Evolutionary conservation across 352 stramenopile genomes (phyloP), one percentile per base, ranked within the genome.

Genomic region (Thalassiosira hispida): DNA sequence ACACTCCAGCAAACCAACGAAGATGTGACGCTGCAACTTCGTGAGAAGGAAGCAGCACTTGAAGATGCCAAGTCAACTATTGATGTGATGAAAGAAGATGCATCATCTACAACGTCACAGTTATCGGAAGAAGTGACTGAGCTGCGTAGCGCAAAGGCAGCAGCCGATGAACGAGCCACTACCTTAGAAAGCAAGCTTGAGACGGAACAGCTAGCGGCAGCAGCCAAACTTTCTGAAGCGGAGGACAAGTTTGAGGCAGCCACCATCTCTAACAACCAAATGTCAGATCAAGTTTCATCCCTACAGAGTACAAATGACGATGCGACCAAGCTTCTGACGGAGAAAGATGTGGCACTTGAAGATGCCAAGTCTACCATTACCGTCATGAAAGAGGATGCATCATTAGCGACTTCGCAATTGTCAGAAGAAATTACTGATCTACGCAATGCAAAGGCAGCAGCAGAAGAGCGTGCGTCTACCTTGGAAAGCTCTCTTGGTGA

Each of bases 31-130:
- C 16, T 46, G 18, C 51, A 16, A n/a, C 42, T 63, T 9, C 22
- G 3, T 2, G 64, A 68, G 42, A 73, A 73, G 29, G 23, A 68
- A 31, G 16, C 35, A 31, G 51, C 51, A 29, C 35, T 60, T 29
- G 51, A 60, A 60, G 51, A 38, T 11, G 23, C 51, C 2, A 29
- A 27, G 51, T 27, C 51, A 29, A 18, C 18, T 22, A 42, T 60
- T 60, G 18, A 18, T 35, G 23, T 23, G 35, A 23, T 60, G 7
- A 42, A 42, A 70, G 61, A 63, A 22, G 23, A 60, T 31, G 22
- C 51, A 40, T 60, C 22, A 7, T 29, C 51, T 60, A 29, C 7
- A 38, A 38, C 31, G 8, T 38, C 31, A 8, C 31, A 38, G 8
- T 8, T 38, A 8, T 38, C 31, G 8, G 31, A 38, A 8, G 31